Evolutionary conservation across 1,284 basidiomycete genomes (phyloP), one percentile per base, ranked within the genome.

Genomic region (Termitomyces sp.): DNA sequence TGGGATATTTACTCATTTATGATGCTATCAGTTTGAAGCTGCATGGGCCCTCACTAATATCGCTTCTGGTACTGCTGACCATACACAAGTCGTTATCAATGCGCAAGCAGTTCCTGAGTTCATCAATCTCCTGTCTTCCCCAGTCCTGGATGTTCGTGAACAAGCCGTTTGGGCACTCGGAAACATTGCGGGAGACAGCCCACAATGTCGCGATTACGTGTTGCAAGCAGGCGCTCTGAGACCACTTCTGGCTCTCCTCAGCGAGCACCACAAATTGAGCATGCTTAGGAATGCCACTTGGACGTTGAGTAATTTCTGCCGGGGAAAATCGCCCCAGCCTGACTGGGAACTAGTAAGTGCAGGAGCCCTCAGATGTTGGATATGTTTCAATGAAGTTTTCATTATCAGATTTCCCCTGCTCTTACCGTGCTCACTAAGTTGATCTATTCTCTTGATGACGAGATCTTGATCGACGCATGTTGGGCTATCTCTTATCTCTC

Each of bases 401-500:
- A 49, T 39, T 55, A 24, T 16, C 61, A 97, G 93, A 97, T 99
- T 64, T 93, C 93, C 14, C 97, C 97, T 19, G 96, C 97, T 43
- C 78, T 99, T 45, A 91, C 91, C 40, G 92, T 98, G 54, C 79
- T 99, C 59, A 97, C 95, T 55, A 99, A 99, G 75, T 78, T 99
- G 64, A 97, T 99, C 71, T 99, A 99, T 75, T 98, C 96, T 45
- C 83, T 97, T 66, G 97, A 99, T 68, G 96, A 99, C 67, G 97
- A 99, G 74, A 97, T 98, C 57, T 78, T 99, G 64, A 99, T 99
- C 68, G 97, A 99, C 70, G 97, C 97, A 28, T 99, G 97, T 80
- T 99, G 97, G 97, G 97, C 97, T 42, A 97, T 99, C 70, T 98
- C 95, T 26, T 99, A 99, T 74, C 87, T 99, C 33, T 99, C 97